phyloP scores from a whole-genome alignment of 371 early-diverging fungal species.

The Rhizopus microsporus region DNA sequence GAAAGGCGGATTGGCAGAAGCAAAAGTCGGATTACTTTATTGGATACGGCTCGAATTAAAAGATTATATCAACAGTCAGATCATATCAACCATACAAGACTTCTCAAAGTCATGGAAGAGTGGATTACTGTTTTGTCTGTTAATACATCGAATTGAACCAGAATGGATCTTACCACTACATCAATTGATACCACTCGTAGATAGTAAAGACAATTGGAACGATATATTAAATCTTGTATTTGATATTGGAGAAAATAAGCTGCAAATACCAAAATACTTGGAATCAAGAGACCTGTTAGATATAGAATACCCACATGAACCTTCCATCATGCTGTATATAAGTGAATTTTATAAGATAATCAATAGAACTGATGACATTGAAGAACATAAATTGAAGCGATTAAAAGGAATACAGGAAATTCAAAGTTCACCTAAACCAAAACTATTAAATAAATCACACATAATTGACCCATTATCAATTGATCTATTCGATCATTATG shows the following conservation, averaged over 20 bases:
- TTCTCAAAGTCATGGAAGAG: constrained; percentile 73
- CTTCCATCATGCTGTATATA: constrained; percentile 52
- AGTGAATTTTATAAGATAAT: constrained; percentile 43
- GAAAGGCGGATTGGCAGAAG: constrained; percentile 33
- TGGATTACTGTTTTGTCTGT: constrained; percentile 69
- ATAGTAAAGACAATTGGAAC: constrained; percentile 34
- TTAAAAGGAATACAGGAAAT: constrained; percentile 11
- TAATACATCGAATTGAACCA: constrained; percentile 72
- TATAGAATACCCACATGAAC: constrained; percentile 50
- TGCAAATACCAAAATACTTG: constrained; percentile 40
- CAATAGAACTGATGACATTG: constrained; percentile 14
- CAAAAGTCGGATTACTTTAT: constrained; percentile 53
- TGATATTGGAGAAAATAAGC: constrained; percentile 32
- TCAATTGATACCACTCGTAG: constrained; percentile 20
- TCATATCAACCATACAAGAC: constrained; percentile 59
- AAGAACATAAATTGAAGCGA: constrained; percentile 9
- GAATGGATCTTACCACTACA: constrained; percentile 57
- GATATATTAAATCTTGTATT: constrained; percentile 32
- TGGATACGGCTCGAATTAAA: constrained; percentile 71
- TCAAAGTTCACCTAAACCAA: constrained; percentile 19
- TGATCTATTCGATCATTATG: background rate
- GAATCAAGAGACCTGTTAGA: constrained; percentile 41
- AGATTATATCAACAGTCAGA: constrained; percentile 52
- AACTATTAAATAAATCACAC: constrained; percentile 38
- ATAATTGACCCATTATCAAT: constrained; percentile 25